Evolutionary conservation across 495 filamentous ascomycete genomes (phyloP).

Genomic region (Trichoderma gamsii): DNA sequence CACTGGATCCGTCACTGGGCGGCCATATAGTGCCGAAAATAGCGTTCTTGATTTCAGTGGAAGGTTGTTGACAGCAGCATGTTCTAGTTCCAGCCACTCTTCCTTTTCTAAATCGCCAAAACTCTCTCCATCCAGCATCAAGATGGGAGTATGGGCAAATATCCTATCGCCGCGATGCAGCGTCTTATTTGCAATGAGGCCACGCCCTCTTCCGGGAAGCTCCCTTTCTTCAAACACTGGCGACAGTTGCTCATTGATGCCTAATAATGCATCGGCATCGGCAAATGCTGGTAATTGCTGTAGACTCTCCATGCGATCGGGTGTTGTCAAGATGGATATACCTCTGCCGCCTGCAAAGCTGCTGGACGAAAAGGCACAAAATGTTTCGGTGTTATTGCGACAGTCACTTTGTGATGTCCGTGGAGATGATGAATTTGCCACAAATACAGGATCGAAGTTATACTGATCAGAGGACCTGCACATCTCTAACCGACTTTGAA

Average conservation of each 20-base stretch:
- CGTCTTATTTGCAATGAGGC: not conserved
- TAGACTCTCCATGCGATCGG: conserved; percentile 23
- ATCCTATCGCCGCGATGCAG: conserved; percentile 5
- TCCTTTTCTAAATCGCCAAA: not conserved
- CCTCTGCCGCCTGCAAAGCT: conserved; percentile 28
- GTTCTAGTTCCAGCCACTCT: conserved; percentile 21
- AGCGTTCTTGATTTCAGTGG: conserved; percentile 17
- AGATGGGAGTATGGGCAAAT: not conserved
- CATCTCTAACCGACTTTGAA: not conserved
- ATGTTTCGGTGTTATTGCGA: not conserved
- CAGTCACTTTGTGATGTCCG: not conserved
- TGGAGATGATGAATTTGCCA: not conserved
- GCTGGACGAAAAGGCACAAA: conserved; percentile 30
- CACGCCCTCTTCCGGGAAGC: not conserved
- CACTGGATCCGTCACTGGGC: conserved; percentile 23
- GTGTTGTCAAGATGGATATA: conserved; percentile 29
- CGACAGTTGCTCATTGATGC: conserved; percentile 18
- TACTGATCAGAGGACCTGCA: not conserved
- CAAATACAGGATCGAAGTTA: not conserved
- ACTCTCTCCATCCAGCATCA: conserved; percentile 7
- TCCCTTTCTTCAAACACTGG: not conserved
- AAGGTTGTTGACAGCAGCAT: conserved; percentile 22
- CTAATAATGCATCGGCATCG: conserved; percentile 20
- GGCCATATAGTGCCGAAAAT: conserved; percentile 19
- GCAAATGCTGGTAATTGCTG: conserved; percentile 24